Evolutionary conservation across 2,329 filamentous ascomycete genomes (phyloP).

Genomic region (Phialemoniopsis sp.): DNA sequence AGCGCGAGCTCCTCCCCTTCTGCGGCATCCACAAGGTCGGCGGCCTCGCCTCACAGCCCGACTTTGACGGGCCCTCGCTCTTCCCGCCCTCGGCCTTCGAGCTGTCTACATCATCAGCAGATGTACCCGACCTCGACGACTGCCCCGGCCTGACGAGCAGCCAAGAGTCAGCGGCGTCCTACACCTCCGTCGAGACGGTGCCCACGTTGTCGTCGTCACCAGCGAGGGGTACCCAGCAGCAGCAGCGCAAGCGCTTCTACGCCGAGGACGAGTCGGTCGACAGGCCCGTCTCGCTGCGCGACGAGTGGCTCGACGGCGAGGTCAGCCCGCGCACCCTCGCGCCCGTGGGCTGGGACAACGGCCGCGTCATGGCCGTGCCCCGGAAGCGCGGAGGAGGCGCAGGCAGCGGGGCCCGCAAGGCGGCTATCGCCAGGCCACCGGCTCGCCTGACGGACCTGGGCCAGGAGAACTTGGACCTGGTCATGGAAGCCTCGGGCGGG

Average conservation of each 20-base stretch:
- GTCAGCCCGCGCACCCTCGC: slow-evolving; percentile 33
- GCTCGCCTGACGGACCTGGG: slow-evolving; percentile 18
- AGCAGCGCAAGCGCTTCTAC: slow-evolving; percentile 42
- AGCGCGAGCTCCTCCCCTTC: slow-evolving; percentile 70
- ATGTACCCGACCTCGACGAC: slow-evolving; percentile 24
- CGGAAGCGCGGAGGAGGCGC: slow-evolving; percentile 15
- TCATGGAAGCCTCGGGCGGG: slow-evolving; percentile 8
- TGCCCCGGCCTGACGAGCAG: slow-evolving; percentile 48
- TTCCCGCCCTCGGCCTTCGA: slow-evolving; percentile 6
- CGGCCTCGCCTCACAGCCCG: slow-evolving; percentile 58
- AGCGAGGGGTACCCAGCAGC: not conserved
- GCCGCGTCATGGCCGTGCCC: slow-evolving; percentile 47
- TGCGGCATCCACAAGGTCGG: slow-evolving; percentile 77
- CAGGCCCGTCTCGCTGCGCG: slow-evolving; percentile 15
- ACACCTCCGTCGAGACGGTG: slow-evolving; percentile 4
- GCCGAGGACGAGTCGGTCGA: slow-evolving; percentile 35
- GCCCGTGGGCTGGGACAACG: slow-evolving; percentile 29
- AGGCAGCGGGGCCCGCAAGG: not conserved
- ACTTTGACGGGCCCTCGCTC: slow-evolving; percentile 13
- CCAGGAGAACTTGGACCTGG: slow-evolving; percentile 43
- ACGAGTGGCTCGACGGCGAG: slow-evolving; percentile 28
- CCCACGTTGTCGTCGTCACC: slow-evolving; percentile 6
- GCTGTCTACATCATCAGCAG: not conserved
- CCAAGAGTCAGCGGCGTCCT: slow-evolving; percentile 46
- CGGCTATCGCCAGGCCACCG: slow-evolving; percentile 4